Percentiles rank a stretch among this genome's conserved stretches.
Evolutionary conservation across 1,284 basidiomycete species (phyloP).

Genomic region (Leccinum griseonigrum): DNA sequence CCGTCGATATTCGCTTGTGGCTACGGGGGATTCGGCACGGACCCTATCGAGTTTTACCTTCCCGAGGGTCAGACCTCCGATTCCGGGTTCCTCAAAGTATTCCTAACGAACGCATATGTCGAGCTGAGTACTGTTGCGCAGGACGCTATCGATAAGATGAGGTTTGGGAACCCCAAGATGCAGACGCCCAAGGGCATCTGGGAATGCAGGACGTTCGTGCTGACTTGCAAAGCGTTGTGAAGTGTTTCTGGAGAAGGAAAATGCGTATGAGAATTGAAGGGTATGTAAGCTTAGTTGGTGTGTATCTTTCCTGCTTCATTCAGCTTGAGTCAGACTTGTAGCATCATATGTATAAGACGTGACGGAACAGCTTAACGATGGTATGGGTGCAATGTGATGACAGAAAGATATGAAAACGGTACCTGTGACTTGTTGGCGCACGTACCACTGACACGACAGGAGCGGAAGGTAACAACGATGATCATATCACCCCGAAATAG

Average conservation of each 20-base stretch:
- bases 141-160: neutral
- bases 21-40: constrained; percentile 1
- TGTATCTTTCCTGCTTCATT: neutral
- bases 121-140: neutral
- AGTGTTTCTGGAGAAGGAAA: neutral
- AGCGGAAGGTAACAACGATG: neutral
- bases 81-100: constrained; percentile 1
- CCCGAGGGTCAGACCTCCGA: neutral
- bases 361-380: neutral
- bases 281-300: neutral
- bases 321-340: neutral
- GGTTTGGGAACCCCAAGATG: neutral
- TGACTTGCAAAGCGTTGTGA: neutral
- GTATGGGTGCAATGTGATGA: neutral
- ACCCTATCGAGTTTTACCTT: constrained; percentile 2
- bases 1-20: neutral
- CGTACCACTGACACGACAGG: neutral
- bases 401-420: neutral
- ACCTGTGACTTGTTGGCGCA: neutral
- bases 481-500: neutral
- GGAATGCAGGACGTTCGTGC: constrained; percentile 1
- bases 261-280: too few relatives aligned
- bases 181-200: neutral
- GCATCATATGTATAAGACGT: neutral
- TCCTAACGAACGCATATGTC: constrained; percentile 2